Evolutionary conservation across 768 basidiomycete genomes (phyloP), one percentile per base, ranked within the genome.

Genomic region (Boletus fagicola): DNA sequence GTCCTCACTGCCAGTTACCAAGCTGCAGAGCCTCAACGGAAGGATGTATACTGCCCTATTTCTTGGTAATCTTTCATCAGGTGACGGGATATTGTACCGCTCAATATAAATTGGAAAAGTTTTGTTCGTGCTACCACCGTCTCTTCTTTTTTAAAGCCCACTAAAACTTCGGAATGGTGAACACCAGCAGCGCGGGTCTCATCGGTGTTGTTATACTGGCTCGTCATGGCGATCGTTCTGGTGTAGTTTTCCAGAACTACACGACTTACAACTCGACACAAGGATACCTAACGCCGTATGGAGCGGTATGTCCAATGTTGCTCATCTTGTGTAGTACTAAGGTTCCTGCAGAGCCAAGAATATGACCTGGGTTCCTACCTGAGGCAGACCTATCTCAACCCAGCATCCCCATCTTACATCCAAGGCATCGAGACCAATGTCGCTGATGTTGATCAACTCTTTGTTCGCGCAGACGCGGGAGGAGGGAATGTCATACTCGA

Each of bases 401-500:
- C 80, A 52, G 71, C 71, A 20, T 89, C 88, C 24, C 69, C 84
- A 12, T 85, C 84, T 44, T 86, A 82, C 72, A 86, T 92, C 60
- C 78, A 81, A 60, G 84, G 82, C 51, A 83, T 90, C 68, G 76
- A 81, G 62, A 76, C 80, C 36, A 82, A 88, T 66, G 74, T 91
- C 53, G 87, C 82, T 31, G 78, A 88, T 75, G 81, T 87, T 62
- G 79, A 76, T 62, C 82, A 90, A 71, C 78, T 93, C 57, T 84
- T 82, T 62, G 81, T 88, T 53, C 85, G 85, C 59, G 89, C 88
- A 65, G 92, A 93, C 72, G 84, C 85, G 48, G 90, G 90, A 45
- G 85, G 85, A 72, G 91, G 91, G 50, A 80, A 84, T 20, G 85
- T 87, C 48, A 89, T 91, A 61, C 87, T 90, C 73, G 89, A 93